A percentile compares a stretch with the other conserved stretches of the same genome.
These are phyloP conservation scores for Cutaneotrichosporon spelunceum DNA, from an alignment of 1,284 basidiomycete genomes.

Conservation along the genomic window DNA sequence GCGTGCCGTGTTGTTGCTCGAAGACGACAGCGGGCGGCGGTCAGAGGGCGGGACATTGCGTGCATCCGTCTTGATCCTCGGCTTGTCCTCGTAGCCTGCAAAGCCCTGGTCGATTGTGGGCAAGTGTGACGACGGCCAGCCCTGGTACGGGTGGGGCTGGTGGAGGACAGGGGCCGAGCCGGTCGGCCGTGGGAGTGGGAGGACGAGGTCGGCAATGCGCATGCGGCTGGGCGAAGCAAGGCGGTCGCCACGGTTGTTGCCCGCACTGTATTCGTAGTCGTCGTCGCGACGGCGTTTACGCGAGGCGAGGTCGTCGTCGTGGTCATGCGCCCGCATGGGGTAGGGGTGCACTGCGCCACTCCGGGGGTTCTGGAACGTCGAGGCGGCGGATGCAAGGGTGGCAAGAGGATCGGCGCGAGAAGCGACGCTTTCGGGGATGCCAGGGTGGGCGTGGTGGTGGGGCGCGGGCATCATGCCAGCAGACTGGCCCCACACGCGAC, in stretches of 20 bases:
- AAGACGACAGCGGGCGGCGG: constrained; percentile 15
- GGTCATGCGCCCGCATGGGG: constrained; percentile 16
- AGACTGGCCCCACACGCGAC: constrained; percentile 27
- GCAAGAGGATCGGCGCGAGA: constrained; percentile 19
- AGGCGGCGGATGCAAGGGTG: constrained; percentile 24
- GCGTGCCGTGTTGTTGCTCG: constrained; percentile 12
- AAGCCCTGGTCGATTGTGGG: constrained; percentile 4
- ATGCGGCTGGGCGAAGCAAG: constrained; percentile 22
- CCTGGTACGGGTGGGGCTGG: constrained; percentile 6
- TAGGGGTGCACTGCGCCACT: neutral
- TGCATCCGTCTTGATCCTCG: constrained; percentile 8
- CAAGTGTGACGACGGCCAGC: neutral
- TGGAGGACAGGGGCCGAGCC: neutral
- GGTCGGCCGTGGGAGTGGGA: constrained; percentile 11
- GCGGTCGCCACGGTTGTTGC: constrained; percentile 4
- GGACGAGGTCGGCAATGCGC: constrained; percentile 22
- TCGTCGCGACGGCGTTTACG: constrained; percentile 22
- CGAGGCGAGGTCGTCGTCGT: constrained; percentile 14
- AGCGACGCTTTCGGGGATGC: neutral
- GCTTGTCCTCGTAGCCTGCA: constrained; percentile 15
- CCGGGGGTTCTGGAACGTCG: constrained; percentile 10
- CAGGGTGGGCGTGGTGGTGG: constrained; percentile 2
- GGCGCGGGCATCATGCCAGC: constrained; percentile 4
- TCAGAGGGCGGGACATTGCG: constrained; percentile 11
- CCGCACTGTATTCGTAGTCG: constrained; percentile 6